These are phyloP conservation scores for Parietichytrium sp. DNA, from an alignment of 108 stramenopile species.

Conservation along the genomic window DNA sequence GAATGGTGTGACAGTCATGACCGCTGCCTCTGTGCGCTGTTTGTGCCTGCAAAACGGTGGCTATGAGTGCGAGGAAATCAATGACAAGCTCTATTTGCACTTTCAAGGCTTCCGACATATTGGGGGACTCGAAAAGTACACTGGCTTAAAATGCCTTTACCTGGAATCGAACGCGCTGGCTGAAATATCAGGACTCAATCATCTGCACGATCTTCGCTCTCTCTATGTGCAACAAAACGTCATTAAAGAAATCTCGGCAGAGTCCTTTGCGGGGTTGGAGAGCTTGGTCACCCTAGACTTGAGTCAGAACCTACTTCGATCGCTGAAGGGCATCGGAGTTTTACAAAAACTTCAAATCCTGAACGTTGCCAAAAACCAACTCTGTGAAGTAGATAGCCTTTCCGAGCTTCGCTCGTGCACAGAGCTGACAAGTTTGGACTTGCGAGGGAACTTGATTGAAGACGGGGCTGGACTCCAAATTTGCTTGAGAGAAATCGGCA, in stretches of 20 bases:
- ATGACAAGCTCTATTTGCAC: constrained; percentile 35
- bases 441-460: constrained; percentile 21
- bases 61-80: constrained; percentile 32
- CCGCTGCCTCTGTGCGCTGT: neutral
- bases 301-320: constrained; percentile 39
- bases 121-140: constrained; percentile 33
- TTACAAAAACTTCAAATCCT: neutral
- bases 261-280: neutral
- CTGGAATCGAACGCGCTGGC: neutral
- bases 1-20: constrained; percentile 17
- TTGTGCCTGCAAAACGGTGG: constrained; percentile 25
- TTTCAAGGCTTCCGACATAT: constrained; percentile 6
- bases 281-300: constrained; percentile 44
- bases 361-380: constrained; percentile 4
- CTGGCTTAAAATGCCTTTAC: constrained; percentile 28
- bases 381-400: neutral
- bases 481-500: neutral
- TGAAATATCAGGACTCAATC: neutral
- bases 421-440: neutral
- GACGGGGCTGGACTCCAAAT: neutral
- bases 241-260: constrained; percentile 16
- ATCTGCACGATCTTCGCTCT: constrained; percentile 50
- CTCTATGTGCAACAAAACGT: constrained; percentile 59
- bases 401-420: neutral
- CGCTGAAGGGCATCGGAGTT: constrained; percentile 23